Percentiles rank a stretch among this genome's conserved stretches.
phyloP scores from a whole-genome alignment of 257 asterid genomes.

The Penstemon davidsonii region DNA sequence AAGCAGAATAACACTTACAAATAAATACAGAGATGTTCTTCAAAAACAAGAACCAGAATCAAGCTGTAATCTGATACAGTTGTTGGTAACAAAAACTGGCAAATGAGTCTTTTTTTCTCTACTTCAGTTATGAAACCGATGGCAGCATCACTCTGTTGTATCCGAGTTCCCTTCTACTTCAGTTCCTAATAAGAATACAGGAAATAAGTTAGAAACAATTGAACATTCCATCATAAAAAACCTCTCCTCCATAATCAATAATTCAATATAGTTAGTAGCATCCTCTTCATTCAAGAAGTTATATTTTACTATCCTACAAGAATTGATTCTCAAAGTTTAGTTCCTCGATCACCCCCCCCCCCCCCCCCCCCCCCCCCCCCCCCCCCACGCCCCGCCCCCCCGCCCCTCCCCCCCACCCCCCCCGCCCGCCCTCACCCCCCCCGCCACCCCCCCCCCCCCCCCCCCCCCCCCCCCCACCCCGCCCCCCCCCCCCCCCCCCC shows the following conservation, averaged over 20 bases:
- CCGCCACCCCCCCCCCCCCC: not conserved
- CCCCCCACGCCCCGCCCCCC: too few relatives aligned
- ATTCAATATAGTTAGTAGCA: not conserved
- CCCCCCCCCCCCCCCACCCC: too few relatives aligned
- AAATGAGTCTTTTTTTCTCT: not conserved
- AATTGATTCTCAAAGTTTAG: not conserved
- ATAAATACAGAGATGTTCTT: not conserved
- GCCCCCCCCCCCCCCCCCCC: too few relatives aligned
- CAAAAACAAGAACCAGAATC: not conserved
- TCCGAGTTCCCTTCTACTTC: constrained; percentile 36
- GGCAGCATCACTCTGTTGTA: constrained; percentile 32
- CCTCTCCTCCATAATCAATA: not conserved
- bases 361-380: too few relatives aligned
- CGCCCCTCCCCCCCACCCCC: too few relatives aligned
- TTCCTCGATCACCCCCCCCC: too few relatives aligned
- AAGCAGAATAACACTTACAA: not conserved
- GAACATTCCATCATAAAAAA: not conserved
- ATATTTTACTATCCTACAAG: not conserved
- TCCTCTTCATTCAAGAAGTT: not conserved
- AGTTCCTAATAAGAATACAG: constrained; percentile 33
- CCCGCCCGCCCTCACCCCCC: too few relatives aligned
- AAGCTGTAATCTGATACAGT: constrained; percentile 6
- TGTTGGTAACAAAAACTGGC: not conserved
- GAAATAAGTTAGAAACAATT: constrained; percentile 20
- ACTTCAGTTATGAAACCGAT: not conserved